These are phyloP conservation scores for Diaporthe citriasiana DNA, from an alignment of 2,329 filamentous ascomycete species.

Conservation along the genomic window DNA sequence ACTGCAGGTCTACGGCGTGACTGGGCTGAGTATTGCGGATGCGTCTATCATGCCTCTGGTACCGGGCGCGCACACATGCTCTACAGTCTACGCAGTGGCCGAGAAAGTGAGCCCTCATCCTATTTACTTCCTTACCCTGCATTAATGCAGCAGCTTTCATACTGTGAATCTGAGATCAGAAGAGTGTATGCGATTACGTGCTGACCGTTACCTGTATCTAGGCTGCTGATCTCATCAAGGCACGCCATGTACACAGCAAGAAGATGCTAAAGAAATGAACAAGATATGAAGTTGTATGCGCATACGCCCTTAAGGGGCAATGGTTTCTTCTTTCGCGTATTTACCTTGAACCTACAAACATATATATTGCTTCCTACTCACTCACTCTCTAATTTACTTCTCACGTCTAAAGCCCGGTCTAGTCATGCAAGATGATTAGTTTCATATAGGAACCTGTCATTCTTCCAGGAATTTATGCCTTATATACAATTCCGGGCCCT, in stretches of 20 bases:
- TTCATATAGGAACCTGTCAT: too few species aligned
- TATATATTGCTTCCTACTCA: background rate
- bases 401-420: too few species aligned
- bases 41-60: conserved; percentile 37
- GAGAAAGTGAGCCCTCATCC: conserved; percentile 16
- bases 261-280: background rate
- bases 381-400: too few species aligned
- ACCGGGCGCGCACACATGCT: conserved; percentile 20
- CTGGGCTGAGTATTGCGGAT: conserved; percentile 35
- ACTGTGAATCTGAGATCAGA: background rate
- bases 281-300: background rate
- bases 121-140: too few species aligned
- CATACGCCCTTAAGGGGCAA: background rate
- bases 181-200: too few species aligned
- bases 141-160: background rate
- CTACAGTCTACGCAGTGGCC: conserved; percentile 37
- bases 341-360: background rate
- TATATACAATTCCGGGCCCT: background rate
- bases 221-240: conserved; percentile 8
- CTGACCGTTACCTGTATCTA: background rate
- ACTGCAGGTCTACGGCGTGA: conserved; percentile 34
- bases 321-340: background rate
- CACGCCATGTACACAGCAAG: background rate
- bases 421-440: too few species aligned
- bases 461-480: too few species aligned